phyloP scores from a whole-genome alignment of 192 early-diverging fungal species.

The Gryganskiella cystojenkinii region DNA sequence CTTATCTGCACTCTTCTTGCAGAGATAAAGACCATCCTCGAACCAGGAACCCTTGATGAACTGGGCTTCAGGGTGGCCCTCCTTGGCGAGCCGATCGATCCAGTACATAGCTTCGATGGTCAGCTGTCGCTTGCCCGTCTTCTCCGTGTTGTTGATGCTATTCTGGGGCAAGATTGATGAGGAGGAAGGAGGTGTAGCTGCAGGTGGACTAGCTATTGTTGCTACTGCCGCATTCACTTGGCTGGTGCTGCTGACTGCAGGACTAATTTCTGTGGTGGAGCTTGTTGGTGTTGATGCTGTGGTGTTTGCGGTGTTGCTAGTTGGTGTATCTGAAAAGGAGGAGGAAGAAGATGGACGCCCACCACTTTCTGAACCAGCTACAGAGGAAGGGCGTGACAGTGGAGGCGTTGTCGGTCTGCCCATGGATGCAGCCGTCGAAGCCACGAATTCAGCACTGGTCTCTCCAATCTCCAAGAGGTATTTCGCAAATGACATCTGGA shows the following conservation, averaged over 20 bases:
- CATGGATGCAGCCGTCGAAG: not conserved
- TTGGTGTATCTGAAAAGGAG: not conserved
- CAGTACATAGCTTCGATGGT: constrained; percentile 76
- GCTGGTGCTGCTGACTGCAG: too few species aligned
- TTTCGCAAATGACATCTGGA: constrained; percentile 81
- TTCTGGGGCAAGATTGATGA: constrained; percentile 2
- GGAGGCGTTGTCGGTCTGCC: not conserved
- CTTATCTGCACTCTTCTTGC: constrained; percentile 69
- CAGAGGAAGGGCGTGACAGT: not conserved
- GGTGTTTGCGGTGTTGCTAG: not conserved
- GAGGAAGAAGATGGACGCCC: not conserved
- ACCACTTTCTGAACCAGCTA: not conserved
- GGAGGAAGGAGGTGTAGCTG: constrained; percentile 1
- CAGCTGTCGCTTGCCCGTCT: constrained; percentile 44
- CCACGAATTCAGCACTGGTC: too few species aligned
- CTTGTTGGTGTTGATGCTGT: not conserved
- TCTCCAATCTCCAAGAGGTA: constrained; percentile 77
- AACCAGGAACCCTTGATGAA: constrained; percentile 82
- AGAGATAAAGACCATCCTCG: constrained; percentile 68
- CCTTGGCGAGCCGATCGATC: constrained; percentile 76
- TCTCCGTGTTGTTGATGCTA: constrained; percentile 15
- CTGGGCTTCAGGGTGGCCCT: constrained; percentile 76
- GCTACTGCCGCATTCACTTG: too few species aligned
- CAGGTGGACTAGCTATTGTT: not conserved
- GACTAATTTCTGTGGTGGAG: too few species aligned